Conservation (phyloP, 345 rosid genomes). For the Bruguiera sexangula region DNA sequence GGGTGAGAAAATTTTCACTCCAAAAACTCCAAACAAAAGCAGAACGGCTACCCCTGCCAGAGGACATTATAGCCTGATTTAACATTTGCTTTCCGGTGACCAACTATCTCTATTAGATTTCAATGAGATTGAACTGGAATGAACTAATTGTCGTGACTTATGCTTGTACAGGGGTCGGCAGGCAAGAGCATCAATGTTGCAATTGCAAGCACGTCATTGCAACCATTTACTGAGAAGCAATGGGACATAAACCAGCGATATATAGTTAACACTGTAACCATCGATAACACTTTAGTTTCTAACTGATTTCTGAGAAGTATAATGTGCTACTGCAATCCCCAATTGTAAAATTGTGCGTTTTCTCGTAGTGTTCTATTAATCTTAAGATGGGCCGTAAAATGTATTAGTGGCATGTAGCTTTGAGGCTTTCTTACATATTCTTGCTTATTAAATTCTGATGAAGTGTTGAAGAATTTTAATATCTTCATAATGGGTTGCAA, state of each 20-base stretch:
- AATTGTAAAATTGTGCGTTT: neutral
- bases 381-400: too few species aligned
- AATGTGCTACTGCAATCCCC: neutral
- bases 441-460: too few species aligned
- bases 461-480: too few species aligned
- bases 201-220: constrained; percentile 53
- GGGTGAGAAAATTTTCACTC: too few species aligned
- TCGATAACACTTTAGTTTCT: neutral
- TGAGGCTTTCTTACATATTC: too few species aligned
- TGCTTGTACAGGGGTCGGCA: constrained; percentile 35
- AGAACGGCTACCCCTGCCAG: too few species aligned
- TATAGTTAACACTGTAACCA: constrained; percentile 48
- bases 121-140: neutral
- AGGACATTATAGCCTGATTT: too few species aligned
- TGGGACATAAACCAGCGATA: constrained; percentile 66
- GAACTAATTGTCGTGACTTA: neutral
- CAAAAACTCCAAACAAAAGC: too few species aligned
- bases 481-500: too few species aligned
- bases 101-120: too few species aligned
- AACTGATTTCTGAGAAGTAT: neutral
- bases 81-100: too few species aligned
- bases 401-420: too few species aligned
- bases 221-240: constrained; percentile 66
- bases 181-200: constrained; percentile 34
- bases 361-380: neutral